Base-by-base conservation (phyloP, 2,329 filamentous ascomycete species). In the Colletotrichum sidae region DNA sequence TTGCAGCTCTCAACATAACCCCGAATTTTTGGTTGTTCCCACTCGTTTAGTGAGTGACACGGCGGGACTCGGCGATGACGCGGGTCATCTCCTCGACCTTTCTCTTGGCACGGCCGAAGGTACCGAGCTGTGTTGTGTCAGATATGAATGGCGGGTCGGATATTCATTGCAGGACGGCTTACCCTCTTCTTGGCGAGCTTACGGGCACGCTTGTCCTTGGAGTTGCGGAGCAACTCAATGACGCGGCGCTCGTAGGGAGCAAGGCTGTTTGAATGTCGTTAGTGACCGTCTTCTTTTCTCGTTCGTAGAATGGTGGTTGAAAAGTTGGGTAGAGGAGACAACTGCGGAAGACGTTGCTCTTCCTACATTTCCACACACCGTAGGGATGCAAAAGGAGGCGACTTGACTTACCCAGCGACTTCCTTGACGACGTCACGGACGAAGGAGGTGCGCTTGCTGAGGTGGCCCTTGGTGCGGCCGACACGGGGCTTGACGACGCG, bases 161-260 rank as follows among this genome's bases (percentile, higher is more conserved):
- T 34, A 50, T 25, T 25, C 25, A 35, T 11, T n/a, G 55, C 17
- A 38, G 15, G 11, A 46, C 61, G 67, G 88, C 91, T 74, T 89
- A 95, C 92, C 84, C 95, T 91, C 92, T 97, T 97, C 94, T 98
- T 98, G 78, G 95, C 95, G 79, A 97, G 92, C 91, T 97, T 97
- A 77, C 95, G 90, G 78, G 95, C 95, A 84, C 95, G 93, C 93
- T 98, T 98, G 86, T 99, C 96, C 88, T 97, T 96, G 87, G 89
- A 91, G 92, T 99, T 99, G 79, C 96, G 93, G 84, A 99, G 92
- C 81, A 99, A 87, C 90, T 99, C 96, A 81, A 99, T 97, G 76
- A 99, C 93, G 80, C 96, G 94, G 84, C 96, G 95, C 91, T 99
- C 96, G 83, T 99, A 96, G 78, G 93, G 93, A 75, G 93, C 93